These are phyloP conservation scores for Reticulascus tulasneorum DNA, from an alignment of 2,329 filamentous ascomycete genomes.

Conservation along the genomic window DNA sequence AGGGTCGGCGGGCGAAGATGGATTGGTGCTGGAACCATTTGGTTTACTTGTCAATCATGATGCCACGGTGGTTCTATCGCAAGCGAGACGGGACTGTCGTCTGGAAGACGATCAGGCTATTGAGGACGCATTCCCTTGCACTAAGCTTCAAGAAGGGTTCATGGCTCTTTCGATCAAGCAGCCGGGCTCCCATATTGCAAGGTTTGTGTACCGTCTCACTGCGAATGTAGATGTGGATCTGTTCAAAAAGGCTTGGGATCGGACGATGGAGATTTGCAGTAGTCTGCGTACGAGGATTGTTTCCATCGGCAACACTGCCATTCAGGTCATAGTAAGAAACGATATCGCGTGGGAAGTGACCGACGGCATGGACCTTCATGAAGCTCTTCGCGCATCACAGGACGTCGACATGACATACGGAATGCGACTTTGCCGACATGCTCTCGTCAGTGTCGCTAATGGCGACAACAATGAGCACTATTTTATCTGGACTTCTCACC, in stretches of 20 bases:
- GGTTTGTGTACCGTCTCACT: conserved; percentile 20
- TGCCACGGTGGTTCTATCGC: too few species aligned
- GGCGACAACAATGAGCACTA: not conserved
- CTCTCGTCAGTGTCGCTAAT: not conserved
- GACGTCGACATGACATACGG: not conserved
- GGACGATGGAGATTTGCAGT: not conserved
- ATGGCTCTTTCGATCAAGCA: conserved; percentile 29
- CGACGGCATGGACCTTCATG: too few species aligned
- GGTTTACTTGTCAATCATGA: too few species aligned
- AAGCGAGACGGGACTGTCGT: too few species aligned
- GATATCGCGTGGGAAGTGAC: not conserved
- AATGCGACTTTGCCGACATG: not conserved
- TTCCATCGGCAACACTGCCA: conserved; percentile 1
- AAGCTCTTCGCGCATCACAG: too few species aligned
- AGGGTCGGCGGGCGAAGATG: too few species aligned
- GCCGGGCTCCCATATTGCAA: conserved; percentile 29
- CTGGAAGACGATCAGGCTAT: too few species aligned
- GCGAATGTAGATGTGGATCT: conserved; percentile 13
- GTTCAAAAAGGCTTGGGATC: conserved; percentile 25
- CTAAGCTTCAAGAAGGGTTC: conserved; percentile 35
- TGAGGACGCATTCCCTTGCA: conserved; percentile 35
- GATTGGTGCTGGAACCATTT: too few species aligned
- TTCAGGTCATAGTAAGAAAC: conserved; percentile 11
- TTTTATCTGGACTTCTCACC: conserved; percentile 3
- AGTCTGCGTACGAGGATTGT: conserved; percentile 4